Evolutionary conservation across 371 early-diverging fungal species (phyloP), one percentile per base, ranked within the genome.

Genomic region (Mortierella sp.): DNA sequence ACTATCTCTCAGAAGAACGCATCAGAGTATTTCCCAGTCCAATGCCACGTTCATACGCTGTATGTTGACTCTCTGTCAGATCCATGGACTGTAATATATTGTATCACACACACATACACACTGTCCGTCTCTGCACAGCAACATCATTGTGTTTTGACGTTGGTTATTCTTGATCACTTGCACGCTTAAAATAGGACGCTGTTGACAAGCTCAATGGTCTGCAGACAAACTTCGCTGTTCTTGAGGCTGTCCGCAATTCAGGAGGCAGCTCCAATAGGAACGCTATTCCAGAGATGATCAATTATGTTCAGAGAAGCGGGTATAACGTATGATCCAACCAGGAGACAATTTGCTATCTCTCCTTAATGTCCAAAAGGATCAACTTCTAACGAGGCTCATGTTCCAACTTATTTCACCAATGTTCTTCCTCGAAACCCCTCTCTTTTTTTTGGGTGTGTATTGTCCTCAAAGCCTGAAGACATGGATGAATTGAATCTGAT

Each of bases 181-280:
- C 21, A 6, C 53, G 19, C 43, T 58, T 48, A 21, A 32, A 0
- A 28, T 71, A 95, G 95, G 84, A 89, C 52, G 96, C 96, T 11
- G 89, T 96, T 58, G 83, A 89, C 16, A 86, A 89, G 77, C 87
- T 97, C 69, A 77, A 77, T 84, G 83, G 88, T 32, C 85, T 95
- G 48, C 95, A 96, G 83, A 92, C 93, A 41, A 96, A 96, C 86
- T 92, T 94, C 58, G 86, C 93, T n/a, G 81, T 91, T 13, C 85
- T 97, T 11, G 92, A 94, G 58, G 85, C 88, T 59, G 80, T 97
- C 24, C 86, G 92, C 38, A 92, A 92, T 63, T 86, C 93, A 33
- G 94, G 95, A 33, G 90, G 91, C 32, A 75, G 84, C 43, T 84
- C 93, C 77, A 95, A 95, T 86, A 85, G 88, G 41, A 70, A 83